Conservation (phyloP, 2,329 filamentous ascomycete species). For the Xenosphaeropsis pyriputrescens region DNA sequence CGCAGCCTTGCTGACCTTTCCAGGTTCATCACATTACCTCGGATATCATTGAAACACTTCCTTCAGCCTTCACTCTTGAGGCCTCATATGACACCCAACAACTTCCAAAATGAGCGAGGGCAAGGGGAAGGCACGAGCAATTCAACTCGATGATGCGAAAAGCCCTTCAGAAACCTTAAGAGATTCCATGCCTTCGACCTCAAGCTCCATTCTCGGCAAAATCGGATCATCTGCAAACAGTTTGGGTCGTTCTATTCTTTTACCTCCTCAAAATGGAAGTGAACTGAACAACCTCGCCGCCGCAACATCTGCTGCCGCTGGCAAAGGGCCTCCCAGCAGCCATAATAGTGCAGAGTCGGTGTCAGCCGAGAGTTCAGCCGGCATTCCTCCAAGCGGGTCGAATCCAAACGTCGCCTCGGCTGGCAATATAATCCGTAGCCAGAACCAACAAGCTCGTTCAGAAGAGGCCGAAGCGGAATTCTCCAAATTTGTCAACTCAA, state of each 20-base stretch:
- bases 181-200: slow-evolving; percentile 2
- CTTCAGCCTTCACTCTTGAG: too few relatives aligned
- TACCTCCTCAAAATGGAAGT: slow-evolving; percentile 6
- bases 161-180: slow-evolving; percentile 1
- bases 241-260: slow-evolving; percentile 19
- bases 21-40: background rate
- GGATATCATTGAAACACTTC: too few relatives aligned
- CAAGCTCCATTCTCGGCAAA: slow-evolving; percentile 9
- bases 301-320: slow-evolving; percentile 11
- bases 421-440: slow-evolving; percentile 1
- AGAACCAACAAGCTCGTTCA: background rate
- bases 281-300: slow-evolving; percentile 8
- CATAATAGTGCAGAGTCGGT: slow-evolving; percentile 5
- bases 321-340: slow-evolving; percentile 8
- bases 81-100: too few relatives aligned
- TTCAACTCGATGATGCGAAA: background rate
- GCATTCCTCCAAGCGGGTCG: background rate
- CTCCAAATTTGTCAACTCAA: too few relatives aligned
- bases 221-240: slow-evolving; percentile 19
- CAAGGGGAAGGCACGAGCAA: slow-evolving; percentile 11
- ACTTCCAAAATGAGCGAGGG: slow-evolving; percentile 4
- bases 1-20: background rate
- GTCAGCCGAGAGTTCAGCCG: slow-evolving; percentile 10
- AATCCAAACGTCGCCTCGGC: too few relatives aligned
- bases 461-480: slow-evolving; percentile 2